These are phyloP conservation scores for Tulasnella sp. DNA, from an alignment of 768 basidiomycete species.

Conservation along the genomic window DNA sequence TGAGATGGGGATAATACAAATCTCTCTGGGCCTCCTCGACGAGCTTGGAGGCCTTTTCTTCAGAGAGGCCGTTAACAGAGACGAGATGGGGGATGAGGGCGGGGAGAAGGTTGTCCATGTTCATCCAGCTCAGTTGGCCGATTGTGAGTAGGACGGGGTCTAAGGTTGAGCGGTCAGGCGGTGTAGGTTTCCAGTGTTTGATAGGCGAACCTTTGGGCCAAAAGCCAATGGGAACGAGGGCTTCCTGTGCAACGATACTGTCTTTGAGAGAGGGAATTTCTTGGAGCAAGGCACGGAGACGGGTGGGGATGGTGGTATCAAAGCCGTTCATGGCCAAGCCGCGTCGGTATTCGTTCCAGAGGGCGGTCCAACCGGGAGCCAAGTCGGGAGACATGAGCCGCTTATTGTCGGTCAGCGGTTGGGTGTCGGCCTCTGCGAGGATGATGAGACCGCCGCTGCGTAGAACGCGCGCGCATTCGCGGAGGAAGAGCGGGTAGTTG, in stretches of 20 bases:
- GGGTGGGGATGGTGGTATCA: constrained; percentile 45
- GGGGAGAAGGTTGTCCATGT: constrained; percentile 51
- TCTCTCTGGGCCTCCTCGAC: constrained; percentile 53
- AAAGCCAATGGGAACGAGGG: constrained; percentile 51
- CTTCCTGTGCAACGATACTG: constrained; percentile 41
- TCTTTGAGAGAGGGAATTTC: constrained; percentile 40
- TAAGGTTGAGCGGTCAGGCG: constrained; percentile 22
- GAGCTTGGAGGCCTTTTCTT: constrained; percentile 42
- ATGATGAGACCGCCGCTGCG: constrained; percentile 60
- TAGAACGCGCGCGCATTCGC: constrained; percentile 51
- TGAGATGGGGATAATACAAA: constrained; percentile 45
- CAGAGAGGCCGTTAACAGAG: constrained; percentile 39
- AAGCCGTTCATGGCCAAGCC: constrained; percentile 42
- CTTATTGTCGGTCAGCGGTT: constrained; percentile 38
- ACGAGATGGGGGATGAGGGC: constrained; percentile 46
- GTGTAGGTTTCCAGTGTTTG: too few species aligned
- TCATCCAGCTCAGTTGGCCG: constrained; percentile 64
- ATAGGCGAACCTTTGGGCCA: constrained; percentile 13
- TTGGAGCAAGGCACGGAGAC: constrained; percentile 39
- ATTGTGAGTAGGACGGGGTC: constrained; percentile 49
- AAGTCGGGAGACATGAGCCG: constrained; percentile 23
- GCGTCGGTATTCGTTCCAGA: constrained; percentile 50
- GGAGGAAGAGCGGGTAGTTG: constrained; percentile 47
- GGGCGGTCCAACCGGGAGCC: constrained; percentile 46
- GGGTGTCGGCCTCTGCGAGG: constrained; percentile 48